Evolutionary conservation across 176 grass and related monocot genomes (phyloP), one percentile per base, ranked within the genome.

Genomic region (Carex kokanica): DNA sequence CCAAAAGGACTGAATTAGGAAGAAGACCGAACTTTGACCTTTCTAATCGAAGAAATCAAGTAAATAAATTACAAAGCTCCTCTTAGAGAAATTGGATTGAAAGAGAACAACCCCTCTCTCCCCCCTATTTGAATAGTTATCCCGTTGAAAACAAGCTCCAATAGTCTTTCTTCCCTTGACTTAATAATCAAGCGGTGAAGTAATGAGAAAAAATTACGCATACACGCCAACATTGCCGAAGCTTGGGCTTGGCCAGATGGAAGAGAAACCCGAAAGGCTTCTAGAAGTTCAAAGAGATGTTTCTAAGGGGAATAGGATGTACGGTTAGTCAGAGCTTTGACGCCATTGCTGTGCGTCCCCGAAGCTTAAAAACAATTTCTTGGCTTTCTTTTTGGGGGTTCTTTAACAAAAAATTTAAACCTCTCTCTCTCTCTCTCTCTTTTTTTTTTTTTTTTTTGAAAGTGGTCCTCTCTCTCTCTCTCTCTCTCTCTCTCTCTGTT

Each of bases 241-340:
- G 55, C 75, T 60, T 78, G 3, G 10, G 13, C 41, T 43, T 43
- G 40, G 25, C 15, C 32, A 64, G 58, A 62, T 21, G 2, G 31
- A 61, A 62, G 54, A 82, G 41, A 74, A 57, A 20, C 38, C 36
- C 6, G 14, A 13, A 81, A 60, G 10, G 23, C 20, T 68, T 86
- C 75, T 71, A 80, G 72, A 86, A 86, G 43, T 36, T 85, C 60
- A 56, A 79, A 65, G 59, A 78, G 78, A 64, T 64, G 54, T 60
- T 80, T 80, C 24, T 78, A 25, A 16, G 38, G 8, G 31, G 16
- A 73, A 73, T 59, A 79, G 49, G 41, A 79, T 10, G 59, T 43
- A 81, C 78, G 29, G 78, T 45, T 7, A 59, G 18, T 67, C 81
- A 54, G 12, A 6, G 71, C 54, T 78, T 62, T 62, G 51, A 85